Conservation (phyloP, 805 yeast genomes). For the Starmerella lactis-condensi region DNA sequence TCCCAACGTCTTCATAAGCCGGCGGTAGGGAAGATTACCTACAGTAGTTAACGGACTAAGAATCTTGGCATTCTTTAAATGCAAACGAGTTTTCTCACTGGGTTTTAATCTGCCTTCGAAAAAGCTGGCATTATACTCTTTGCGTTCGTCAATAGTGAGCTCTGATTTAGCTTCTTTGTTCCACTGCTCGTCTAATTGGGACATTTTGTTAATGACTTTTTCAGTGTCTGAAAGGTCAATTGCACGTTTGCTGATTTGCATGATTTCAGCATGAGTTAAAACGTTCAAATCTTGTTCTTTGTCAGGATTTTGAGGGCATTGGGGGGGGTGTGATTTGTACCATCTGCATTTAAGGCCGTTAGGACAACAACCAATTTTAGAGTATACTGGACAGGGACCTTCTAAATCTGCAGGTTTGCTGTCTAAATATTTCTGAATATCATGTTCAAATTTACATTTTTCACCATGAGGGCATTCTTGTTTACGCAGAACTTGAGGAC, state of each 20-base stretch:
- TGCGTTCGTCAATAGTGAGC: slow-evolving; percentile 38
- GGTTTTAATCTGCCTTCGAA: slow-evolving; percentile 61
- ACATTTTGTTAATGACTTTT: slow-evolving; percentile 37
- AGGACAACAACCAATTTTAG: slow-evolving; percentile 75
- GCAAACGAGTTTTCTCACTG: slow-evolving; percentile 60
- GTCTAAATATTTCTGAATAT: slow-evolving; percentile 42
- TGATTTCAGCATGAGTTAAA: slow-evolving; percentile 5
- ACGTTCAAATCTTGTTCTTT: slow-evolving; percentile 10
- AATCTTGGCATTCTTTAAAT: slow-evolving; percentile 58
- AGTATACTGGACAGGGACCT: slow-evolving; percentile 70
- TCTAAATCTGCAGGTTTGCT: slow-evolving; percentile 54
- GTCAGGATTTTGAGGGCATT: slow-evolving; percentile 4
- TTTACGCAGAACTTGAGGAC: slow-evolving; percentile 11
- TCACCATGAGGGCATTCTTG: slow-evolving; percentile 38
- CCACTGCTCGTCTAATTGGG: slow-evolving; percentile 10
- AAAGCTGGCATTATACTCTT: slow-evolving; percentile 31
- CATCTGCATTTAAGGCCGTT: slow-evolving; percentile 86
- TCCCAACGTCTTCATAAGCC: slow-evolving; percentile 76
- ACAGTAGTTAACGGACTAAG: slow-evolving; percentile 94
- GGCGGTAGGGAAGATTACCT: slow-evolving; percentile 87
- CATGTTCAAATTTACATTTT: slow-evolving; percentile 61
- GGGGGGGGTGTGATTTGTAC: slow-evolving; percentile 43
- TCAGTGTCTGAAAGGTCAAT: slow-evolving; percentile 42
- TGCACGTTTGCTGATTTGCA: slow-evolving; percentile 39
- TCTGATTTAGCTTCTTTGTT: slow-evolving; percentile 30